Evolutionary conservation across 2,329 filamentous ascomycete genomes (phyloP).

Genomic region (Alternaria gaisen): DNA sequence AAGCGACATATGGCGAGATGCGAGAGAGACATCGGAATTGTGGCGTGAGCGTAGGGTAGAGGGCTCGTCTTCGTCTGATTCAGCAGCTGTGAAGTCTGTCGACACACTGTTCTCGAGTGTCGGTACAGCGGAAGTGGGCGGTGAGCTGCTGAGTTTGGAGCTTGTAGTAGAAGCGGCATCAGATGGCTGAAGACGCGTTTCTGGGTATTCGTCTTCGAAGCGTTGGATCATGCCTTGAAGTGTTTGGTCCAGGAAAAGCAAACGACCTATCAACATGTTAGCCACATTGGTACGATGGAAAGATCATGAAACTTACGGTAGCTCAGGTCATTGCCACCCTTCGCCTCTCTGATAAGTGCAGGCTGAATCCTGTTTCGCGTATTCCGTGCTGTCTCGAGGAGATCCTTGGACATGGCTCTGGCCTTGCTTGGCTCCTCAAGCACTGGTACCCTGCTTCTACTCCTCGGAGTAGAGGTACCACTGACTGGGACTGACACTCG

Average conservation of each 20-base stretch:
- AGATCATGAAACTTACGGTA: conserved; percentile 69
- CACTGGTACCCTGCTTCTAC: conserved; percentile 17
- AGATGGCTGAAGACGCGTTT: conserved; percentile 69
- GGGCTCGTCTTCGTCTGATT: conserved; percentile 55
- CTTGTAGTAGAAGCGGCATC: conserved; percentile 42
- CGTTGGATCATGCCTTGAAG: conserved; percentile 90
- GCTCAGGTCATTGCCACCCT: conserved; percentile 74
- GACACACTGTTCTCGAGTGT: conserved; percentile 39
- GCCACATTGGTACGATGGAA: not conserved
- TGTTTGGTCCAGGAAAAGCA: conserved; percentile 88
- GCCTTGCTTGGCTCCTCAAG: conserved; percentile 40
- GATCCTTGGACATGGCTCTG: conserved; percentile 88
- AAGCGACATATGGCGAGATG: conserved; percentile 69
- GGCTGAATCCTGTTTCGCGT: conserved; percentile 85
- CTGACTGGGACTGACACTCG: conserved; percentile 54
- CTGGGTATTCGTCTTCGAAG: conserved; percentile 96
- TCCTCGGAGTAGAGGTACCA: conserved; percentile 64
- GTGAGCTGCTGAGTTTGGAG: conserved; percentile 44
- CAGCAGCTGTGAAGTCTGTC: conserved; percentile 33
- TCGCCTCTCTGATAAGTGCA: conserved; percentile 78
- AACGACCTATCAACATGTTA: conserved; percentile 64
- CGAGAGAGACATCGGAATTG: conserved; percentile 73
- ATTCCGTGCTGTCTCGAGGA: conserved; percentile 87
- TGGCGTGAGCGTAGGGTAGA: conserved; percentile 64
- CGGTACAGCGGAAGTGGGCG: conserved; percentile 39